A percentile compares a stretch with the other conserved stretches of the same genome.
Evolutionary conservation across 805 yeast genomes (phyloP).

Genomic region (Wickerhamomyces bovis): DNA sequence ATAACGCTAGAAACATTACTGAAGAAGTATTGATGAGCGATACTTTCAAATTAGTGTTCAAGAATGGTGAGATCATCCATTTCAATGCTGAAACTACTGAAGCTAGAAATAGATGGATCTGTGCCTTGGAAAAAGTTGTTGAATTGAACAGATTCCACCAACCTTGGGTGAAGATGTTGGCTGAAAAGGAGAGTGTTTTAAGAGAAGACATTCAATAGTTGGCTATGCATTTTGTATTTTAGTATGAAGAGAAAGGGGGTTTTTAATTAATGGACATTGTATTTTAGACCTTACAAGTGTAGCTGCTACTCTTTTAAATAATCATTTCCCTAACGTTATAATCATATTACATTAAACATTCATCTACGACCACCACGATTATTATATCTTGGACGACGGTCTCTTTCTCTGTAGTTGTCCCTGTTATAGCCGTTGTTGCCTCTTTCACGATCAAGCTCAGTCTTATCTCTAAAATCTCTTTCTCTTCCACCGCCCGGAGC

Average conservation of each 20-base stretch:
- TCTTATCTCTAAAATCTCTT: slow-evolving; percentile 16
- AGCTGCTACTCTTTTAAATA: neutral
- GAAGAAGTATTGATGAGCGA: slow-evolving; percentile 65
- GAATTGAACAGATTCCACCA: slow-evolving; percentile 51
- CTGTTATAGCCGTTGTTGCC: slow-evolving; percentile 2
- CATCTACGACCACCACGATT: slow-evolving; percentile 13
- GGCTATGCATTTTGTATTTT: neutral
- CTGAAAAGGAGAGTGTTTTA: slow-evolving; percentile 8
- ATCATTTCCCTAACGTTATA: neutral
- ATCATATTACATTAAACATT: neutral
- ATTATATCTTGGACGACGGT: slow-evolving; percentile 14
- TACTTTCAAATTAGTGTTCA: slow-evolving; percentile 68
- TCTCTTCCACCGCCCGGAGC: slow-evolving; percentile 13
- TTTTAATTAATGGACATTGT: neutral
- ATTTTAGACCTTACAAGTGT: neutral
- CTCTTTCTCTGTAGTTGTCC: slow-evolving; percentile 20
- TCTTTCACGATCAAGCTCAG: slow-evolving; percentile 13
- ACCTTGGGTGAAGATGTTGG: slow-evolving; percentile 51
- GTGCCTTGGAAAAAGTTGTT: slow-evolving; percentile 48
- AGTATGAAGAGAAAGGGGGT: neutral
- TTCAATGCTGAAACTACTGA: slow-evolving; percentile 74
- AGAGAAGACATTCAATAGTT: neutral
- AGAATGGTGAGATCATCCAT: slow-evolving; percentile 75
- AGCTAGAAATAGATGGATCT: slow-evolving; percentile 64
- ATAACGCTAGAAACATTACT: slow-evolving; percentile 51